A percentile compares a stretch with the other conserved stretches of the same genome.
Evolutionary conservation across 148 eudicot genomes (phyloP).

Genomic region (Camellia japonica): DNA sequence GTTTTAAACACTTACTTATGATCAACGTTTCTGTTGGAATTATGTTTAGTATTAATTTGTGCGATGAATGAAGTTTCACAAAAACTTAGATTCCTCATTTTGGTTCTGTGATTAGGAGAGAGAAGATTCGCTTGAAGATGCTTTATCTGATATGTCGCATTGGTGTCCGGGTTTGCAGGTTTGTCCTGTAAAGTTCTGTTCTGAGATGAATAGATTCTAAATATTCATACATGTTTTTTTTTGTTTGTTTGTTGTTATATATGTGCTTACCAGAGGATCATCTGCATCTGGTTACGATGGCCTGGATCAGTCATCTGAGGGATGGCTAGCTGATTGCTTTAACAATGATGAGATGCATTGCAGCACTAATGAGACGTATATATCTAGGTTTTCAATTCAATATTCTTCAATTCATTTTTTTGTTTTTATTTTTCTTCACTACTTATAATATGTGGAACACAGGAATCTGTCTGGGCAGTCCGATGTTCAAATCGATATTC

Average conservation of each 20-base stretch:
- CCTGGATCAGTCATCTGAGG: slow-evolving; percentile 66
- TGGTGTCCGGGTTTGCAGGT: slow-evolving; percentile 77
- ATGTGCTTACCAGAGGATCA: slow-evolving; percentile 40
- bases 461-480: slow-evolving; percentile 41
- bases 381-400: not conserved
- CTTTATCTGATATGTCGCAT: slow-evolving; percentile 49
- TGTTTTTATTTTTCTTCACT: slow-evolving; percentile 3
- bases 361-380: slow-evolving; percentile 62
- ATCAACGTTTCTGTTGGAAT: not conserved
- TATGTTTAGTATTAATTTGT: not conserved
- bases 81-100: slow-evolving; percentile 6
- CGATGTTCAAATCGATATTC: slow-evolving; percentile 37
- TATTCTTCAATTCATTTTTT: not conserved
- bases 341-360: slow-evolving; percentile 62
- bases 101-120: slow-evolving; percentile 47
- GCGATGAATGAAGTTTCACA: slow-evolving; percentile 5
- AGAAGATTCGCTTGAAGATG: slow-evolving; percentile 46
- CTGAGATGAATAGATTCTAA: not conserved
- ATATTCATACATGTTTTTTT: not conserved
- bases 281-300: slow-evolving; percentile 48
- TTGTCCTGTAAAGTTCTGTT: slow-evolving; percentile 20
- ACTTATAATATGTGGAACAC: slow-evolving; percentile 15
- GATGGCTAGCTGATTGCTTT: slow-evolving; percentile 89
- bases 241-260: not conserved
- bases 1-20: not conserved